Base-by-base conservation (phyloP, 1,284 basidiomycete genomes). In the Rhodotorula sp. region DNA sequence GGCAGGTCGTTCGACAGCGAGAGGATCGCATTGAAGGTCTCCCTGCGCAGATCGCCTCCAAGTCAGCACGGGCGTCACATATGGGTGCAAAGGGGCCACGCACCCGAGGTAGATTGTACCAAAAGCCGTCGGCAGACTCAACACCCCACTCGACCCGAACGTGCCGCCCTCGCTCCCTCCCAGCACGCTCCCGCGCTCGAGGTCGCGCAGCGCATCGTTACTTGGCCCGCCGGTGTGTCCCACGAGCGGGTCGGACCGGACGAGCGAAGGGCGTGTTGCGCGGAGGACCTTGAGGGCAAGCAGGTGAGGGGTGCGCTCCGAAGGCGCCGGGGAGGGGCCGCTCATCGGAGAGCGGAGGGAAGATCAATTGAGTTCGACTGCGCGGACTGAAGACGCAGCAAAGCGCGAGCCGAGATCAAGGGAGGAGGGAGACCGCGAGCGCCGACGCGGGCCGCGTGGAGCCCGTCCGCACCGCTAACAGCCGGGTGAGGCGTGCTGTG, bases 1-100 rank as follows among this genome's bases (percentile, higher is more conserved):
- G 59, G 32, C 1, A 69, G 61, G 56, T 81, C 80, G 64, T 81
- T 81, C 27, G 78, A 76, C 21, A 80, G 77, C 41, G 78, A 79
- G 7, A 81, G 74, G 54, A 80, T 72, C 9, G 78, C 77, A 32
- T 74, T 73, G 65, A 81, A 80, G 10, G 78, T 79, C 63, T 81
- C 80, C 32, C 80, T 54, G 76, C n/a, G 34, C 12, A 3, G 3
- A 29, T 1, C 6, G 12, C 12, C 2, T 9, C 44, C 7, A 10
- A 41, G 34, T 61, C n/a, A 57, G 59, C 64, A 4, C 36, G 29
- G 12, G 8, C 19, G 15, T 17, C 44, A 12, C 21, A 19, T 17
- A 19, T n/a, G 1, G 5, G 1, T 0, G n/a, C 25, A 3, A 12
- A 29, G 22, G 17, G 22, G 48, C 36, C 15, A 5, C 56, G 25